Conservation (phyloP, 352 stramenopile species). For the Pythium volutum region DNA sequence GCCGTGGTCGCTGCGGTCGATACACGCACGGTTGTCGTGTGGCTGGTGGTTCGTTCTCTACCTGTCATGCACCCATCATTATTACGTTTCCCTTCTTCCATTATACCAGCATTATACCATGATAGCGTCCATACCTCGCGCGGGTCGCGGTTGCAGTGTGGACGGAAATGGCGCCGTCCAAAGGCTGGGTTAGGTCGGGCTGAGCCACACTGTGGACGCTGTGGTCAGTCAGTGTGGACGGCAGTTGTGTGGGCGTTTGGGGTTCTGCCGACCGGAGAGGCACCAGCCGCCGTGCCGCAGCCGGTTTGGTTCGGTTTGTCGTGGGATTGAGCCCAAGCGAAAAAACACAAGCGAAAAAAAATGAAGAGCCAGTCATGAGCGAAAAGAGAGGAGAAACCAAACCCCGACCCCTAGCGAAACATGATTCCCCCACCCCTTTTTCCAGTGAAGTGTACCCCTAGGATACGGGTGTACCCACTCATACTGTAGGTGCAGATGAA, state of each 20-base stretch:
- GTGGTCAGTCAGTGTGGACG: neutral
- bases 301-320: neutral
- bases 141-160: neutral
- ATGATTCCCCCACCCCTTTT: no score
- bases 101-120: neutral
- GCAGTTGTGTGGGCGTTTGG: neutral
- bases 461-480: no score
- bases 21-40: conserved; percentile 11
- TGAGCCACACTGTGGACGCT: neutral
- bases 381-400: neutral
- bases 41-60: neutral
- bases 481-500: no score
- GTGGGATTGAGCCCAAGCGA: neutral
- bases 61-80: neutral
- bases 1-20: neutral
- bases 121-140: neutral
- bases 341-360: neutral
- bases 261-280: neutral
- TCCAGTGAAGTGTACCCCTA: no score
- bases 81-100: neutral
- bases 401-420: conserved; percentile 1
- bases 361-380: conserved; percentile 8
- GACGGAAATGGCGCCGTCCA: neutral
- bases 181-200: no score
- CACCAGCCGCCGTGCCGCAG: no score